Evolutionary conservation across 768 basidiomycete genomes (phyloP), one percentile per base, ranked within the genome.

Genomic region (Boletellus ananiceps): DNA sequence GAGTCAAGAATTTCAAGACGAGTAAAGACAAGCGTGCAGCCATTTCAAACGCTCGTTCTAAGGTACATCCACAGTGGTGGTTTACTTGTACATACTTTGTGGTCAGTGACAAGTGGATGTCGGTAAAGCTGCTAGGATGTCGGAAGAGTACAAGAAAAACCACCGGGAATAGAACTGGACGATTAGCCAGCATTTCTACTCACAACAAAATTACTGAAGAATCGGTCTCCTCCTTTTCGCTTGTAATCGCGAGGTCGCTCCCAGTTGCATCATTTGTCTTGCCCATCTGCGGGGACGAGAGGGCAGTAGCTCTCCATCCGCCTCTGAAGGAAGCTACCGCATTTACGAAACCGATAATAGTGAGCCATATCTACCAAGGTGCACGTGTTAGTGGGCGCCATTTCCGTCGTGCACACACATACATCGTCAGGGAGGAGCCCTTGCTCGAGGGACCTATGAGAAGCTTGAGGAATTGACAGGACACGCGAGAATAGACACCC

Each of bases 401-500:
- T 34, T 11, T 18, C 41, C 23, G 9, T 8, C 5, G 32, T 8
- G 27, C 3, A 19, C 37, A 42, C n/a, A 63, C 78, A 40, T 56
- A 86, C 85, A 38, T 84, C 80, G 58, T 82, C 80, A 47, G 74
- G 73, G 57, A 88, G 82, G 5, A 88, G 59, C n/a, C 84, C 86
- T 25, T 74, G 72, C 56, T 83, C 74, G 44, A 83, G 55, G 8
- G 88, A 89, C 84, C 87, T 89, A 46, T 15, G 40, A 32, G 29
- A 49, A 38, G 29, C 12, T 19, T 46, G 19, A 54, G 56, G 43
- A 25, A 47, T 13, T 12, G 29, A 44, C 7, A 3, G 27, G 36
- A 31, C 14, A 21, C 31, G 13, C 29, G 29, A 29, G 8, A 21
- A 32, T 50, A 27, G 15, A 19, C 33, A 52, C 79, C 46, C 55